Evolutionary conservation across 495 filamentous ascomycete genomes (phyloP).

Genomic region (Evernia prunastri): DNA sequence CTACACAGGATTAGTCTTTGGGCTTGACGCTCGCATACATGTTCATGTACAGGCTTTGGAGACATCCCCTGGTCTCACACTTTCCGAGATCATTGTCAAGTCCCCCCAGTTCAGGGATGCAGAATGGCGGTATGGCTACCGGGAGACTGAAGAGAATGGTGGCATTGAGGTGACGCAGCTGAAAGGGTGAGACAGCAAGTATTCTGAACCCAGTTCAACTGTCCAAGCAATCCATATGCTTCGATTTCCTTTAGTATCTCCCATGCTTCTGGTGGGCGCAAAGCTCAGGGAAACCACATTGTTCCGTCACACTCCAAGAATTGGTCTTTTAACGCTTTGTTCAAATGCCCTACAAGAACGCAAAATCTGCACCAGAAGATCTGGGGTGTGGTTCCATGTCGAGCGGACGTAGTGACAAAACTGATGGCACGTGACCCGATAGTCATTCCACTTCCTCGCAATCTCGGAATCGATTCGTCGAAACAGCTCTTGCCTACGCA

Average conservation of each 20-base stretch:
- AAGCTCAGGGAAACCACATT: not conserved
- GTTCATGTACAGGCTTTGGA: slow-evolving; percentile 59
- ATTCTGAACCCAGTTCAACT: not conserved
- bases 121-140: slow-evolving; percentile 76
- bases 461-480: slow-evolving; percentile 75
- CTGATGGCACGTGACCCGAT: slow-evolving; percentile 30
- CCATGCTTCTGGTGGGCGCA: not conserved
- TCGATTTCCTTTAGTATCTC: not conserved
- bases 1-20: slow-evolving; percentile 88
- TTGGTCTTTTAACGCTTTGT: not conserved
- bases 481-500: slow-evolving; percentile 81
- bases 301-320: not conserved
- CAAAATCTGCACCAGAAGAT: too few relatives aligned
- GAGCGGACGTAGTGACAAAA: not conserved
- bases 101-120: slow-evolving; percentile 87
- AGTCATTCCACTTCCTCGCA: slow-evolving; percentile 27
- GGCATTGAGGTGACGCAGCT: slow-evolving; percentile 73
- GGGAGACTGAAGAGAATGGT: slow-evolving; percentile 58
- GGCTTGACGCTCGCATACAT: slow-evolving; percentile 89
- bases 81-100: slow-evolving; percentile 69
- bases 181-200: slow-evolving; percentile 55
- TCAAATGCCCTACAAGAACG: not conserved
- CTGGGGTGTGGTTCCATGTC: not conserved
- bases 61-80: slow-evolving; percentile 49
- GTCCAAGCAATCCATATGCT: not conserved